Evolutionary conservation across 2,329 filamentous ascomycete species (phyloP), one percentile per base, ranked within the genome.

Genomic region (Chaetomium sp.): DNA sequence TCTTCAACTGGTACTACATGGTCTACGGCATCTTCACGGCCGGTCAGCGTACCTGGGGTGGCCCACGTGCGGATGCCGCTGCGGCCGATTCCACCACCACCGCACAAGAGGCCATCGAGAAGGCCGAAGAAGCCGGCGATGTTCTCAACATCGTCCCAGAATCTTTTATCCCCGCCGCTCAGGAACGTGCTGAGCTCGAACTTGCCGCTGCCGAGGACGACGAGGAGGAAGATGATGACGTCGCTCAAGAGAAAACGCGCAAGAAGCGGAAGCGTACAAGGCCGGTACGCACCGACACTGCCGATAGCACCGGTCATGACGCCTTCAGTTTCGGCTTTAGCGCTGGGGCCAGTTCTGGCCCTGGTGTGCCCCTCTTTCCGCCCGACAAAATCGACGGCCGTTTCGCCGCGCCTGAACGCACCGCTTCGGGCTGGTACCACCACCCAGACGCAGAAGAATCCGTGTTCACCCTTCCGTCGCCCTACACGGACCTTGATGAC

Each of bases 1-100:
- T 97, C 68, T 91, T 96, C 79, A 97, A 97, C 72, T 97, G 92
- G 92, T 82, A 90, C 56, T 97, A 97, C 74, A 96, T 96, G 88
- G 87, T 96, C 2, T 96, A 96, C 70, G 91, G 91, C 45, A 95
- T 96, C 64, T 94, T 95, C 71, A 96, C 92, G 0, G 91, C 91
- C 35, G 91, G 91, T 19, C 90, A 96, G 69, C 81, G 92, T 61
- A 97, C 92, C 1, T 99, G 94, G 92, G 92, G 92, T 62, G 92
- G 92, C 0, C 94, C 92, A 9, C 82, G 92, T 65, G 91, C 90
- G 1, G 92, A 97, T 71, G 91, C 91, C 0, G 89, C 88, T 35
- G 79, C 85, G 42, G 91, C 91, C 3, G 87, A 95, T 68, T 76
- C 79, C 10, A 75, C 83, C 57, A 94, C 85, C 0, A 91, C 88